Evolutionary conservation across 1,139 yeast genomes (phyloP).

Genomic region (Kodamaea arcana): DNA sequence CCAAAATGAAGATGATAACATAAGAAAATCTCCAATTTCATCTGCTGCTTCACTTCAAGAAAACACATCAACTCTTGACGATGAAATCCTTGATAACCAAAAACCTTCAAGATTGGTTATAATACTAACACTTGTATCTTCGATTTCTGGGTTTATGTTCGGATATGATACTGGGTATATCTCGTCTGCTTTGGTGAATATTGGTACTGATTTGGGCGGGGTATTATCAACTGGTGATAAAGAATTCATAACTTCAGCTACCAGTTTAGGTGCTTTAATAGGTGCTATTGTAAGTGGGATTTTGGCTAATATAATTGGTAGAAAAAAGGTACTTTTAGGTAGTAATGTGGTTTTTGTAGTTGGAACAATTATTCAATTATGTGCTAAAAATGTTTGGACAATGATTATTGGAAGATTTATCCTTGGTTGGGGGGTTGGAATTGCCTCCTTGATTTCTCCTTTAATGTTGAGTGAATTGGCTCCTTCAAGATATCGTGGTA

Average conservation of each 20-base stretch:
- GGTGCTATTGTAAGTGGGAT: constrained; percentile 77
- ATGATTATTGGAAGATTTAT: constrained; percentile 89
- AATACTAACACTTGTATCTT: constrained; percentile 69
- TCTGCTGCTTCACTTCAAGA: neutral
- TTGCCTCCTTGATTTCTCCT: constrained; percentile 89
- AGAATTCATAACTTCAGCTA: constrained; percentile 91
- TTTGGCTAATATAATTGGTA: constrained; percentile 74
- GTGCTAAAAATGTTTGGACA: constrained; percentile 77
- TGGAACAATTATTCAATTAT: constrained; percentile 82
- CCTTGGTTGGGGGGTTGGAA: constrained; percentile 95
- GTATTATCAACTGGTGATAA: constrained; percentile 67
- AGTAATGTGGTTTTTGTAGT: constrained; percentile 75
- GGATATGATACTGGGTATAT: constrained; percentile 97
- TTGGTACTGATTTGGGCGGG: constrained; percentile 66
- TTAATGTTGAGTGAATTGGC: constrained; percentile 88
- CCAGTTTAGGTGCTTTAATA: constrained; percentile 85
- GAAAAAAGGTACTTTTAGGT: constrained; percentile 74
- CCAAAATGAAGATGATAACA: neutral
- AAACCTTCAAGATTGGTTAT: constrained; percentile 64
- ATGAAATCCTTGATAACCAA: constrained; percentile 13
- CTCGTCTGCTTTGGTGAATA: constrained; percentile 83
- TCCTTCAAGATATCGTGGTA: constrained; percentile 87
- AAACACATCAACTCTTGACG: neutral
- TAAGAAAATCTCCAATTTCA: neutral
- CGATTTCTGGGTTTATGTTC: constrained; percentile 92